Evolutionary conservation across 352 stramenopile genomes (phyloP).

Genomic region (Pythium pectinolyticum): DNA sequence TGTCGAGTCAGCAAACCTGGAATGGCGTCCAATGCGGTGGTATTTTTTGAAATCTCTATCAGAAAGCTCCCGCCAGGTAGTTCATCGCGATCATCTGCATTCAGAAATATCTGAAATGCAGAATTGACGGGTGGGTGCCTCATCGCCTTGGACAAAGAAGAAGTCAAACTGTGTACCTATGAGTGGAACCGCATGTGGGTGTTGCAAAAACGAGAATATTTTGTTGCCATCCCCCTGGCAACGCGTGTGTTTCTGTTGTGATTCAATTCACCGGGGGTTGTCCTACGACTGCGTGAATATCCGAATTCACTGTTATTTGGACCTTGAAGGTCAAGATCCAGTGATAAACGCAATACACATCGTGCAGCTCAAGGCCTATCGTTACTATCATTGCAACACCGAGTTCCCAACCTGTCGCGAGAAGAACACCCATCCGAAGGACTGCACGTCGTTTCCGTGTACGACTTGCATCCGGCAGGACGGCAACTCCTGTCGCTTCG

Average conservation of each 20-base stretch:
- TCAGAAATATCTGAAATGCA: background rate
- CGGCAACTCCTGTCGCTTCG: background rate
- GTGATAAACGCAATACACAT: background rate
- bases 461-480: background rate
- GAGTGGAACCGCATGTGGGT: background rate
- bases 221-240: background rate
- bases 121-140: background rate
- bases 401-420: background rate
- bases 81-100: background rate
- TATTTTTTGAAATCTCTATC: background rate
- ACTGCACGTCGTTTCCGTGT: background rate
- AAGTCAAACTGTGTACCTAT: background rate
- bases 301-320: background rate
- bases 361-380: background rate
- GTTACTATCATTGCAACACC: background rate
- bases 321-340: background rate
- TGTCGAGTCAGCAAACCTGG: background rate
- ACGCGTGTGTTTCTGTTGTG: background rate
- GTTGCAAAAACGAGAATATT: background rate
- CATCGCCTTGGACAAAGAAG: background rate
- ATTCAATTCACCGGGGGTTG: background rate
- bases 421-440: background rate
- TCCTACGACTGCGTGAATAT: background rate
- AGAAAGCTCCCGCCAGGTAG: background rate
- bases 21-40: background rate